Percentiles rank a stretch among this genome's conserved stretches.
Conservation (phyloP, 2,329 filamentous ascomycete species). For the Plectosphaerella sp. region DNA sequence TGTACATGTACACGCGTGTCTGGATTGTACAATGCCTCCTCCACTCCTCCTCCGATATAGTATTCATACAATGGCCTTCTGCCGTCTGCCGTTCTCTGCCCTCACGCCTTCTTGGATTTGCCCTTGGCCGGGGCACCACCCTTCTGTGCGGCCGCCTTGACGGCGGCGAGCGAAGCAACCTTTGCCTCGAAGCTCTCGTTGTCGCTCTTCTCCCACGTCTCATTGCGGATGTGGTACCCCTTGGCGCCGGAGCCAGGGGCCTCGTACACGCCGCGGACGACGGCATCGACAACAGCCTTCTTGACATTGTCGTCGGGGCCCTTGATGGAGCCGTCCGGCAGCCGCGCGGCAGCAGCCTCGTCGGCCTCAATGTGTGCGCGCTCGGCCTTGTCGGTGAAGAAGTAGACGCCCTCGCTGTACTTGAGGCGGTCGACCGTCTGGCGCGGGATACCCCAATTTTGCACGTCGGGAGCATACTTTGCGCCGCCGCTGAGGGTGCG, state of each 20-base stretch:
- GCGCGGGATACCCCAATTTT: neutral
- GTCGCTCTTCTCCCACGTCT: conserved; percentile 28
- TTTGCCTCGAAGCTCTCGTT: conserved; percentile 34
- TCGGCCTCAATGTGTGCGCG: conserved; percentile 7
- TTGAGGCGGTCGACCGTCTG: neutral
- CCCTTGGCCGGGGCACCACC: neutral
- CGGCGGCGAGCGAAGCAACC: conserved; percentile 24
- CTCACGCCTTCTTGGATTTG: conserved; percentile 2
- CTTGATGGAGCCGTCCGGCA: conserved; percentile 21
- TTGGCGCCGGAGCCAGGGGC: conserved; percentile 22
- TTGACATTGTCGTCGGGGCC: conserved; percentile 27
- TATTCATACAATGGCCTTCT: neutral
- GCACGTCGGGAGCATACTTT: neutral
- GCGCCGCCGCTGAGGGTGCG: conserved; percentile 26
- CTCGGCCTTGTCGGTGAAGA: conserved; percentile 9
- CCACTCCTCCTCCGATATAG: neutral
- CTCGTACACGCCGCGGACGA: conserved; percentile 31
- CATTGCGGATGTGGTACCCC: conserved; percentile 28
- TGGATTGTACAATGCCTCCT: neutral
- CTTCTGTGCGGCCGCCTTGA: conserved; percentile 12
- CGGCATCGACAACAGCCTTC: conserved; percentile 24
- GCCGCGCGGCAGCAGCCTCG: conserved; percentile 7
- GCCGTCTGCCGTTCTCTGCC: conserved; percentile 7
- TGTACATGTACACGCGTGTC: neutral
- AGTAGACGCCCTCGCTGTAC: conserved; percentile 13